These are phyloP conservation scores for Rhizopus stolonifer DNA, from an alignment of 371 early-diverging fungal genomes.

Conservation along the genomic window DNA sequence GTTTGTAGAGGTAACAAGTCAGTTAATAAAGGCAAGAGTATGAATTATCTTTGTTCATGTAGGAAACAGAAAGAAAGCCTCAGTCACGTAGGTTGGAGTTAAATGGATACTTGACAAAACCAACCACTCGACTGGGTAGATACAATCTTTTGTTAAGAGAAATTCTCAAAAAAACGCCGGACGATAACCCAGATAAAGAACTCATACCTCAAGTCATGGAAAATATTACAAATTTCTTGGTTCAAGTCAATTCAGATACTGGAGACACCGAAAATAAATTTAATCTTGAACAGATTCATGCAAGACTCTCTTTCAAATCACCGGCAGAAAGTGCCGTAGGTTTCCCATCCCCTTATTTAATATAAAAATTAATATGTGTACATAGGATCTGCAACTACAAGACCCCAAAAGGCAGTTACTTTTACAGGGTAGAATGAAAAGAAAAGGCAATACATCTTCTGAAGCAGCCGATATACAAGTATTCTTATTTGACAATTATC, in stretches of 20 bases:
- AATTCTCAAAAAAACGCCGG: constrained; percentile 76
- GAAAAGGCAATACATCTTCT: constrained; percentile 60
- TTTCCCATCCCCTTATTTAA: too few relatives aligned
- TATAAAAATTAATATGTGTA: neutral
- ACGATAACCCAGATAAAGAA: constrained; percentile 73
- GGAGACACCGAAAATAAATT: constrained; percentile 82
- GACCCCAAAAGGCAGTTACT: constrained; percentile 72
- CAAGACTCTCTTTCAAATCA: constrained; percentile 32
- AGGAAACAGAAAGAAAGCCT: constrained; percentile 75
- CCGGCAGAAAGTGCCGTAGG: constrained; percentile 35
- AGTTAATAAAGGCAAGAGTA: neutral
- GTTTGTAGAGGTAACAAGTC: constrained; percentile 65
- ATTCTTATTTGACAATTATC: constrained; percentile 85
- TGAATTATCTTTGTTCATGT: neutral
- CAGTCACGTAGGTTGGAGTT: constrained; percentile 76
- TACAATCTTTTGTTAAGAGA: constrained; percentile 84
- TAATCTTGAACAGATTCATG: constrained; percentile 50
- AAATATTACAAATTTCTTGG: constrained; percentile 48
- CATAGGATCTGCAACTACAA: constrained; percentile 68
- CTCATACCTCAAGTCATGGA: constrained; percentile 59
- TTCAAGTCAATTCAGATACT: constrained; percentile 78
- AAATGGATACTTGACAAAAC: constrained; percentile 77
- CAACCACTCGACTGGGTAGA: constrained; percentile 83
- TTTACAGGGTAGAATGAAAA: constrained; percentile 77
- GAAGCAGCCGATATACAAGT: constrained; percentile 70